Evolutionary conservation across 2,329 filamentous ascomycete genomes (phyloP).

Genomic region (Penicillium frequentans): DNA sequence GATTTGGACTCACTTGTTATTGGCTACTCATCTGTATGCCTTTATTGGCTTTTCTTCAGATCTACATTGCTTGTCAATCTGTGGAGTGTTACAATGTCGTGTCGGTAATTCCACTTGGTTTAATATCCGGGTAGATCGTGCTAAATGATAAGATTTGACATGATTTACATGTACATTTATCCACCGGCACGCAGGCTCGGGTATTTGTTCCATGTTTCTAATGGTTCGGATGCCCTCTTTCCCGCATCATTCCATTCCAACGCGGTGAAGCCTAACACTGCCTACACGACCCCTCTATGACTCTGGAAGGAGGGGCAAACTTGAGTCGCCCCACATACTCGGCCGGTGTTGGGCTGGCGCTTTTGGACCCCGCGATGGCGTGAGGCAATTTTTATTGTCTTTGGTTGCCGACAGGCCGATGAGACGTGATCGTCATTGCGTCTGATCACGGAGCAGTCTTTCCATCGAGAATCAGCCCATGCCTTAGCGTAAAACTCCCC

Average conservation of each 20-base stretch:
- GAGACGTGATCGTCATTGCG: background rate
- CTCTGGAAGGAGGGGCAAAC: background rate
- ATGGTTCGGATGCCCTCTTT: constrained; percentile 1
- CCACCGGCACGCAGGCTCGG: constrained; percentile 1
- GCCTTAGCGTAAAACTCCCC: constrained; percentile 10
- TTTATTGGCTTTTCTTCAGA: background rate
- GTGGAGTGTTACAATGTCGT: background rate
- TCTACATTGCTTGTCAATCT: background rate
- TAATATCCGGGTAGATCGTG: background rate
- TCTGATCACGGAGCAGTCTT: constrained; percentile 17
- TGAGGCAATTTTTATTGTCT: constrained; percentile 7
- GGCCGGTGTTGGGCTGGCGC: background rate
- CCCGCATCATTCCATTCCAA: constrained; percentile 6
- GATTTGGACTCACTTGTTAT: background rate
- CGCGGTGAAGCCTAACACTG: constrained; percentile 1
- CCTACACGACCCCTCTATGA: background rate
- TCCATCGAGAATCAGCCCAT: constrained; percentile 19
- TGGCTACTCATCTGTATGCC: background rate
- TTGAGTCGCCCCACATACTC: constrained; percentile 10
- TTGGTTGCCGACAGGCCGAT: constrained; percentile 9
- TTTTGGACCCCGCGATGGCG: constrained; percentile 22
- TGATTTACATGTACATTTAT: background rate
- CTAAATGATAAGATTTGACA: background rate
- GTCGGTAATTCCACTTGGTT: background rate
- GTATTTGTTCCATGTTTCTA: background rate